phyloP scores from a whole-genome alignment of 1,284 basidiomycete species.

The Cutaneotrichosporon sp. region DNA sequence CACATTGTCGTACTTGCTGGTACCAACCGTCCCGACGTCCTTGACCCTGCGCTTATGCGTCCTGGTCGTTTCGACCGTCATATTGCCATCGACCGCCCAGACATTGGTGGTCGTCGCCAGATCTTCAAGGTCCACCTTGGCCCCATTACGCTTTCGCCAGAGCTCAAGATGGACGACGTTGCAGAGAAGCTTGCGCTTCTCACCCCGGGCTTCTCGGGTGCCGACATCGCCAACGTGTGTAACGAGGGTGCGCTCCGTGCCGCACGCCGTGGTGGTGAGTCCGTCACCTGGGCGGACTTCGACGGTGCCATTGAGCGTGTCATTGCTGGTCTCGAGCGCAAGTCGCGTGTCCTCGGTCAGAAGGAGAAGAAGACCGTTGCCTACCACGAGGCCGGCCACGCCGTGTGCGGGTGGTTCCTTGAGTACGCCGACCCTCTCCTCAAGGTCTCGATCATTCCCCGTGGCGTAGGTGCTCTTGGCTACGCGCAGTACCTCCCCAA shows the following conservation, averaged over 20 bases:
- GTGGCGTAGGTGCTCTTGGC: constrained; percentile 90
- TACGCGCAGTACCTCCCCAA: constrained; percentile 96
- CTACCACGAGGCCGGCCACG: constrained; percentile 98
- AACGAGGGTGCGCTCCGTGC: constrained; percentile 97
- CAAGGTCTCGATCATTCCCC: constrained; percentile 97
- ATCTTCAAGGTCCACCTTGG: constrained; percentile 92
- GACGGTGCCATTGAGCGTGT: constrained; percentile 97
- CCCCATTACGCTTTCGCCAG: constrained; percentile 67
- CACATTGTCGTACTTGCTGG: constrained; percentile 96
- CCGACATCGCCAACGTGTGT: constrained; percentile 97
- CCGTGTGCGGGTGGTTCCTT: constrained; percentile 96
- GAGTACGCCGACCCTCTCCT: constrained; percentile 95
- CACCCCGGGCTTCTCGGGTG: constrained; percentile 96
- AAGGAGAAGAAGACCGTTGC: constrained; percentile 99
- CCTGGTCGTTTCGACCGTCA: constrained; percentile 97
- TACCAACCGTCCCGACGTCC: constrained; percentile 93
- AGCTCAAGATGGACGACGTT: constrained; percentile 59
- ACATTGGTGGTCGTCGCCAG: constrained; percentile 86
- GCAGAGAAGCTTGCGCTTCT: constrained; percentile 91
- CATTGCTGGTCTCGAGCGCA: constrained; percentile 93
- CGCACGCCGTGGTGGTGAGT: constrained; percentile 75
- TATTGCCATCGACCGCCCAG: constrained; percentile 91
- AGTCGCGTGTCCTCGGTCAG: constrained; percentile 84
- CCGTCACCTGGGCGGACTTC: constrained; percentile 80
- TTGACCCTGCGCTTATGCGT: constrained; percentile 90